These are phyloP conservation scores for Plantago elongata DNA, from an alignment of 257 asterid species.

Conservation along the genomic window DNA sequence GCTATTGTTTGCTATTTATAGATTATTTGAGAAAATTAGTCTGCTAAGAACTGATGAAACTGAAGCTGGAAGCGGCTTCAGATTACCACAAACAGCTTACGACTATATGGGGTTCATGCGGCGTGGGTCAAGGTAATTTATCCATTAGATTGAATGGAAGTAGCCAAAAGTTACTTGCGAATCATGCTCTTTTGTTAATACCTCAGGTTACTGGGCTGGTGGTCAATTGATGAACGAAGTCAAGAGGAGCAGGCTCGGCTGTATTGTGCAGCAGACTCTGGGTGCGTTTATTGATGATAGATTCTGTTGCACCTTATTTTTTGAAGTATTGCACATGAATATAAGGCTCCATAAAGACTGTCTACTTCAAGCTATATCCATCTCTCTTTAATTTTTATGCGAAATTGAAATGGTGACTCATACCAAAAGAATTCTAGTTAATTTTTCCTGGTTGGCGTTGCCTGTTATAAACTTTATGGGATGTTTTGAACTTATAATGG, in stretches of 20 bases:
- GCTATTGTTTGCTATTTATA: conserved; percentile 58
- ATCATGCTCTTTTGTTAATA: neutral
- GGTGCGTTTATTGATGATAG: conserved; percentile 35
- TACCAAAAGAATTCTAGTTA: too few species aligned
- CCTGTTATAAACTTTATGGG: too few species aligned
- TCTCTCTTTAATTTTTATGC: too few species aligned
- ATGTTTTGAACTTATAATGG: too few species aligned
- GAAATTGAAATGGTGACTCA: too few species aligned
- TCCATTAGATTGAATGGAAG: conserved; percentile 1
- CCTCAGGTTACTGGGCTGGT: conserved; percentile 87
- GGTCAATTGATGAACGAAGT: conserved; percentile 98
- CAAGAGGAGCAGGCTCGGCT: conserved; percentile 91
- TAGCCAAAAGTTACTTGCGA: conserved; percentile 9
- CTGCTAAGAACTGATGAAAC: conserved; percentile 32
- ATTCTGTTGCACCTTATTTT: neutral
- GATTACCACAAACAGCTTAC: conserved; percentile 51
- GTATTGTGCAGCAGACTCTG: conserved; percentile 59
- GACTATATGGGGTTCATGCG: conserved; percentile 71
- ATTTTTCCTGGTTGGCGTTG: too few species aligned
- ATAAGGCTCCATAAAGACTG: too few species aligned
- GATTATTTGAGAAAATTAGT: conserved; percentile 50
- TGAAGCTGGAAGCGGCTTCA: conserved; percentile 46
- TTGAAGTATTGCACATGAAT: neutral
- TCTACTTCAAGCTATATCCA: too few species aligned
- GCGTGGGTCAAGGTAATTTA: conserved; percentile 74